Evolutionary conservation across 1,284 basidiomycete genomes (phyloP).

Genomic region (Ustilago sp.): DNA sequence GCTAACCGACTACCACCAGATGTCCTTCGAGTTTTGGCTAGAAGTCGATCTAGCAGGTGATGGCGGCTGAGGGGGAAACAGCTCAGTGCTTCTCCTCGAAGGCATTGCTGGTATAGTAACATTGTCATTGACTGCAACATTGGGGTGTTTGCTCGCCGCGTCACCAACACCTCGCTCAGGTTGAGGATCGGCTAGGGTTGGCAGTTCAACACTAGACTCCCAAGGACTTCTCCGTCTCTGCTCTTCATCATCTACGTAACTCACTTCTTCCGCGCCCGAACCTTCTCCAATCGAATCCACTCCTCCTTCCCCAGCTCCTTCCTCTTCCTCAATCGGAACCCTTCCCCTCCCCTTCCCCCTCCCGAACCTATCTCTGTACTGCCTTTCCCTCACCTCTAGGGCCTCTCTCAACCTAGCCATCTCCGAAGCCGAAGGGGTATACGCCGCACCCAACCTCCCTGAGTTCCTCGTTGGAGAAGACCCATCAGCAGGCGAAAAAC

Average conservation of each 20-base stretch:
- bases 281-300: constrained; percentile 16
- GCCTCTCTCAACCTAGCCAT: constrained; percentile 46
- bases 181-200: background rate
- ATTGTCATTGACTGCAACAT: background rate
- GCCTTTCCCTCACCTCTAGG: constrained; percentile 42
- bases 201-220: constrained; percentile 22
- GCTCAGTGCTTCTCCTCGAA: background rate
- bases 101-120: background rate
- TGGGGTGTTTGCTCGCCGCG: background rate
- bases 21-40: constrained; percentile 20
- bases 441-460: constrained; percentile 20
- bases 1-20: constrained; percentile 30
- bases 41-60: constrained; percentile 22
- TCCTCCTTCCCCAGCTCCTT: background rate
- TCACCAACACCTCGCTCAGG: background rate
- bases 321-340: constrained; percentile 39
- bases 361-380: constrained; percentile 35
- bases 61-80: constrained; percentile 11
- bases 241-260: constrained; percentile 14
- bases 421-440: constrained; percentile 36
- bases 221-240: constrained; percentile 8
- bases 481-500: constrained; percentile 22
- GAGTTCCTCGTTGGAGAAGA: constrained; percentile 23
- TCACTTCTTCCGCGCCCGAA: constrained; percentile 23
- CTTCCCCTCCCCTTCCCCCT: constrained; percentile 2